These are phyloP conservation scores for Termitomyces sp. DNA, from an alignment of 1,284 basidiomycete genomes.

Conservation along the genomic window DNA sequence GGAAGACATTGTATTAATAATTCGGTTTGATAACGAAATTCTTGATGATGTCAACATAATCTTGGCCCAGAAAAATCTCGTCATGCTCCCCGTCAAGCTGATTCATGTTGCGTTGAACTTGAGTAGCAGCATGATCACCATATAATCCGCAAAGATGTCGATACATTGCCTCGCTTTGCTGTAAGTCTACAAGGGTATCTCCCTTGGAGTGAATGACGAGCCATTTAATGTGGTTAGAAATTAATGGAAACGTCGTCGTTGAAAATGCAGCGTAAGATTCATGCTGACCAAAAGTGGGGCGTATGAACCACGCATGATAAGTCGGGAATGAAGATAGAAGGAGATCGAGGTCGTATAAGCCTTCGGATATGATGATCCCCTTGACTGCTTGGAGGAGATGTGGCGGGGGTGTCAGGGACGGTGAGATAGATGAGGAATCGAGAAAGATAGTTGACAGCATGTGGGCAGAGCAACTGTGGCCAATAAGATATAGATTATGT, in stretches of 20 bases:
- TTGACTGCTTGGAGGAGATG: conserved; percentile 44
- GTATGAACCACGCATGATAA: conserved; percentile 66
- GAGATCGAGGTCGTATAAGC: conserved; percentile 68
- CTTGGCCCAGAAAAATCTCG: conserved; percentile 41
- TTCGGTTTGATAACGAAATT: conserved; percentile 32
- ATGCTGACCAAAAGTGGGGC: conserved; percentile 49
- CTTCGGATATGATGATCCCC: conserved; percentile 62
- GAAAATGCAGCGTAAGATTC: conserved; percentile 47
- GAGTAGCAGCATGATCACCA: conserved; percentile 16
- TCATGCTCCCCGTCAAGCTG: conserved; percentile 52
- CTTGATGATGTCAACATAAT: conserved; percentile 46
- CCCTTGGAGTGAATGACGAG: conserved; percentile 66
- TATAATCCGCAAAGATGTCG: conserved; percentile 43
- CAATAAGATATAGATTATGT: conserved; percentile 51
- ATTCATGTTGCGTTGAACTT: conserved; percentile 40
- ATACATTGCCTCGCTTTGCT: conserved; percentile 58
- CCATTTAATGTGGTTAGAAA: conserved; percentile 47
- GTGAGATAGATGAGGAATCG: conserved; percentile 39
- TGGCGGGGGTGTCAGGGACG: conserved; percentile 42
- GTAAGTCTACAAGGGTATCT: conserved; percentile 62
- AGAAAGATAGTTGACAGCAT: conserved; percentile 71
- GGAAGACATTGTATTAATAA: background rate
- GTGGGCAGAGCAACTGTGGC: conserved; percentile 77
- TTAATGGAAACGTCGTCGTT: conserved; percentile 37
- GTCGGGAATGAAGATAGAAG: conserved; percentile 56